These are phyloP conservation scores for Yamadazyma songkhlaensis DNA, from an alignment of 1,139 yeast species.

Conservation along the genomic window DNA sequence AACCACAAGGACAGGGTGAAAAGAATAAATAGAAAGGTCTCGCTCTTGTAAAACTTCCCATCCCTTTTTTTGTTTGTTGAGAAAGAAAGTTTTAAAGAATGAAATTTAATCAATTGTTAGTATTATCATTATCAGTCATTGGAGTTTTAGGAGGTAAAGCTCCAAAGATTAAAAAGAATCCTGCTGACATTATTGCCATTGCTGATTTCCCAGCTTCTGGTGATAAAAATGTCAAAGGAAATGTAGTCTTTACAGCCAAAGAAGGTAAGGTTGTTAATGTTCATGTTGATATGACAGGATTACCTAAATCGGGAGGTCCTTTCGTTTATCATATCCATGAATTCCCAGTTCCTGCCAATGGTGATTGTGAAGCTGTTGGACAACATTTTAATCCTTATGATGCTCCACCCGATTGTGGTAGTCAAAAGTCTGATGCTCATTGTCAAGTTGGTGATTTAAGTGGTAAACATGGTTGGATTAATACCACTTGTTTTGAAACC, in stretches of 20 bases:
- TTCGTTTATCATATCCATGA: constrained; percentile 59
- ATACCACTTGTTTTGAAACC: constrained; percentile 53
- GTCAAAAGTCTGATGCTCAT: constrained; percentile 44
- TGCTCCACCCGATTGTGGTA: constrained; percentile 44
- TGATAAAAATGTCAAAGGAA: constrained; percentile 41
- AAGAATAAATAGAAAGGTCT: too few relatives aligned
- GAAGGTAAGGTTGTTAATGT: constrained; percentile 51
- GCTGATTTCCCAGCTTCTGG: constrained; percentile 56
- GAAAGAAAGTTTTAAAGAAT: neutral
- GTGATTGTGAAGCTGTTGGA: constrained; percentile 50
- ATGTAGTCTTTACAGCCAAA: constrained; percentile 47
- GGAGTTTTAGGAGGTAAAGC: constrained; percentile 32
- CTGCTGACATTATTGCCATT: constrained; percentile 49
- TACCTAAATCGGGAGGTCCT: constrained; percentile 57
- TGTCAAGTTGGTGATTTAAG: constrained; percentile 64
- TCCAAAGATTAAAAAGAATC: constrained; percentile 38
- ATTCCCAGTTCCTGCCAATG: constrained; percentile 38
- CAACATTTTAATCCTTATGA: constrained; percentile 53
- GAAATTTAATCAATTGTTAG: constrained; percentile 1
- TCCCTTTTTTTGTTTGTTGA: neutral
- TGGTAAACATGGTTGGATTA: constrained; percentile 61
- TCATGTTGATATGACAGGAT: constrained; percentile 57
- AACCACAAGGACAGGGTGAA: neutral
- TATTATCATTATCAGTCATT: constrained; percentile 2
- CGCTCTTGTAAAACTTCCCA: neutral